Evolutionary conservation across 139 green algal species (phyloP).

Genomic region (Chlamydomonas sphaeroides): DNA sequence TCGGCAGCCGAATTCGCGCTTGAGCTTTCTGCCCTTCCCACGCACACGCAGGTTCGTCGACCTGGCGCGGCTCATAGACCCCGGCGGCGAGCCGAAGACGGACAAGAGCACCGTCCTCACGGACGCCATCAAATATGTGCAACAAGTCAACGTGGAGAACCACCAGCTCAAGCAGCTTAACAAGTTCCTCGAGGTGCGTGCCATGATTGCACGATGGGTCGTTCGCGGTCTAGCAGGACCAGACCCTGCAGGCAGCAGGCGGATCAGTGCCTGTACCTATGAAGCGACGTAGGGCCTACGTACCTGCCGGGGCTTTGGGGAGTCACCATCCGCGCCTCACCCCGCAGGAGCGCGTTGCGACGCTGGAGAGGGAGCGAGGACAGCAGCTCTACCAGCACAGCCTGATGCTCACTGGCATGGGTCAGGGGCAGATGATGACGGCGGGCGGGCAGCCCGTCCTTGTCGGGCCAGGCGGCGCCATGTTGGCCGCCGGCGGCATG

Average conservation of each 20-base stretch:
- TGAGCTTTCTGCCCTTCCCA: too few relatives aligned
- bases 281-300: too few relatives aligned
- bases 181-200: slow-evolving; percentile 80
- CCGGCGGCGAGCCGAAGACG: slow-evolving; percentile 74
- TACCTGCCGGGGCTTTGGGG: too few relatives aligned
- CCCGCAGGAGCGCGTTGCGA: slow-evolving; percentile 62
- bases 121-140: slow-evolving; percentile 76
- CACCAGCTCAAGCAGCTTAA: slow-evolving; percentile 76
- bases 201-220: too few relatives aligned
- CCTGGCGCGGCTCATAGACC: slow-evolving; percentile 69
- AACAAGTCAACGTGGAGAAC: slow-evolving; percentile 70
- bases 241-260: not conserved
- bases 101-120: slow-evolving; percentile 78
- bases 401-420: slow-evolving; percentile 49
- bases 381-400: slow-evolving; percentile 69
- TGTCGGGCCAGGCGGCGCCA: not conserved
- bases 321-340: too few relatives aligned
- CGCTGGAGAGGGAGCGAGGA: slow-evolving; percentile 64
- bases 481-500: not conserved
- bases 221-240: too few relatives aligned
- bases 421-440: slow-evolving; percentile 38
- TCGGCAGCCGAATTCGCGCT: too few relatives aligned
- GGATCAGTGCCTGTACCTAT: too few relatives aligned
- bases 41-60: slow-evolving; percentile 72
- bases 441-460: slow-evolving; percentile 45